These are phyloP conservation scores for Entomortierella chlamydospora DNA, from an alignment of 192 early-diverging fungal genomes.

Conservation along the genomic window DNA sequence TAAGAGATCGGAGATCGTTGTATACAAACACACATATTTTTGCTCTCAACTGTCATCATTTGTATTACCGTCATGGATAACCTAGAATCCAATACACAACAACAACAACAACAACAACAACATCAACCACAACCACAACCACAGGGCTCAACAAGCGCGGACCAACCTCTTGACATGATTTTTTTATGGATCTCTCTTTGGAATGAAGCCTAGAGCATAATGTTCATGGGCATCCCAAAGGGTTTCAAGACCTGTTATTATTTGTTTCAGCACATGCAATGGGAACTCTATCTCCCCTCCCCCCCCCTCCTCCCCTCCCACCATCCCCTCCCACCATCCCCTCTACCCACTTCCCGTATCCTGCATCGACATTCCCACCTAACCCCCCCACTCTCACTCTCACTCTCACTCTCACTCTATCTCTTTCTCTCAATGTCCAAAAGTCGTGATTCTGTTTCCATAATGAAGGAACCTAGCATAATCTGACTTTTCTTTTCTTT, in stretches of 20 bases:
- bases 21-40: too few species aligned
- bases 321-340: background rate
- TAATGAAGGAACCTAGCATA: too few species aligned
- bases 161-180: background rate
- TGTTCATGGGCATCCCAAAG: background rate
- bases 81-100: slow-evolving; percentile 8
- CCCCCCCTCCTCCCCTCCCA: background rate
- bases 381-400: background rate
- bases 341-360: too few species aligned
- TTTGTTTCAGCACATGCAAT: too few species aligned
- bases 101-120: too few species aligned
- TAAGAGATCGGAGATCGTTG: too few species aligned
- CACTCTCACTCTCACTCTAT: background rate
- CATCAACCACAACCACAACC: too few species aligned
- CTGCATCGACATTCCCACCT: too few species aligned
- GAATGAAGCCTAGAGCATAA: background rate
- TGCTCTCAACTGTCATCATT: background rate
- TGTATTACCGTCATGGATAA: slow-evolving; percentile 1
- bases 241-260: background rate
- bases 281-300: background rate
- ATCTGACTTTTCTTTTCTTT: too few species aligned
- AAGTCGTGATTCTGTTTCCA: too few species aligned
- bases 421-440: background rate
- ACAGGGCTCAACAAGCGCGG: background rate
- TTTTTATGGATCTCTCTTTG: background rate